Base-by-base conservation (phyloP, 257 asterid species). In the Nicotiana tomentosiformis region DNA sequence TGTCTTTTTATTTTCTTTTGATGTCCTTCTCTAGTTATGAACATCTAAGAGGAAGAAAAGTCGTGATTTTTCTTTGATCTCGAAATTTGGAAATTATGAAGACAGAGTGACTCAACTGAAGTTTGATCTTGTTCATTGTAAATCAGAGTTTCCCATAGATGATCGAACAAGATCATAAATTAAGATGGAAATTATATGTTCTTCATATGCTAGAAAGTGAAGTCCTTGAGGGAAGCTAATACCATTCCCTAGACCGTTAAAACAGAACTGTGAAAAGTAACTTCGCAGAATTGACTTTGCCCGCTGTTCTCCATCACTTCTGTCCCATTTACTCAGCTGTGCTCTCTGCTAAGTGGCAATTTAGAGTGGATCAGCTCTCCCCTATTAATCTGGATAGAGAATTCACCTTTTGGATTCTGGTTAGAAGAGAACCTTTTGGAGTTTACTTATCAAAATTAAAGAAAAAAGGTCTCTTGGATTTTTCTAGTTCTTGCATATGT, bases 221-320 rank as follows among this genome's bases (percentile, higher is more conserved):
- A 70, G 60, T 35, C 78, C 58, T n/a, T 39, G 58, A 70, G 78
- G 56, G 35, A 70, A 43, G 78, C 78, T 43, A 70, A 70, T 20
- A 7, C 58, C 56, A 32, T 43, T 70, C 56, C n/a, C n/a, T 39
- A 43, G 78, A 70, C 60, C 1, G n/a, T 70, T 46, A 18, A 68
- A 35, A 10, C 77, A 68, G 11, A 68, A 68, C 53, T 68, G 56
- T 37, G 18, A 37, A 69, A 69, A 51, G 7, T 68, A 18, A 68
- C 26, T 69, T 37, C 77, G 10, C 55, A 37, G 43, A 69, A 69
- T 69, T n/a, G 77, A 35, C 77, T 37, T 39, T 69, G 77, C 17
- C 20, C 29, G 26, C 29, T 16, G 51, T 67, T 67, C 77, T 67
- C 53, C 77, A 67, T 37, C 9, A 69, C 39, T 37, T 35, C 17